These are phyloP conservation scores for Aureobasidium sp. DNA, from an alignment of 2,329 filamentous ascomycete genomes.

Conservation along the genomic window DNA sequence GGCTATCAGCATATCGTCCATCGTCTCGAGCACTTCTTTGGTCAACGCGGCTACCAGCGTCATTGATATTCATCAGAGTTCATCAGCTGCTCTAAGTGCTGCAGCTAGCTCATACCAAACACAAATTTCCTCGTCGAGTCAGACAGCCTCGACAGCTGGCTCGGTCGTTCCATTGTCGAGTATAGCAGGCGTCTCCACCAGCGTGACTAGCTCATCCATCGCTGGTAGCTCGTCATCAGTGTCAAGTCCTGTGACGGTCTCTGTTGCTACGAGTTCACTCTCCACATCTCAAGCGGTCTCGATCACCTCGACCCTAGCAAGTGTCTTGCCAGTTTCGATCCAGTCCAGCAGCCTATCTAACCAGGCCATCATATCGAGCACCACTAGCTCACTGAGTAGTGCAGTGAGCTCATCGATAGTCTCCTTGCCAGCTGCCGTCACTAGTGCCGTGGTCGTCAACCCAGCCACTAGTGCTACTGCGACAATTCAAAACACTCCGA, in stretches of 20 bases:
- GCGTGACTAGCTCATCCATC: not conserved
- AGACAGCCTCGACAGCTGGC: not conserved
- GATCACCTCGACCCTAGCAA: not conserved
- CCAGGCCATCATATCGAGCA: not conserved
- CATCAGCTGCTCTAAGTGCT: not conserved
- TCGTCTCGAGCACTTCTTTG: not conserved
- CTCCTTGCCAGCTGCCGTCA: not conserved
- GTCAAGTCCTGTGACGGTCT: not conserved
- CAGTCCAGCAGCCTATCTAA: not conserved
- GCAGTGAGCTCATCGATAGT: not conserved
- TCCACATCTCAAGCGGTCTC: not conserved
- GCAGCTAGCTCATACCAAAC: not conserved
- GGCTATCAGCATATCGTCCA: not conserved
- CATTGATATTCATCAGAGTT: not conserved
- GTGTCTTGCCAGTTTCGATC: not conserved
- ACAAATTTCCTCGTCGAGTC: not conserved
- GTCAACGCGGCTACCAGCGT: not conserved
- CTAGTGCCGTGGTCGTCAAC: not conserved
- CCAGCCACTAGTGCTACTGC: not conserved
- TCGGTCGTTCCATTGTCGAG: not conserved
- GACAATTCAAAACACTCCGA: not conserved
- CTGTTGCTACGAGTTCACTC: not conserved
- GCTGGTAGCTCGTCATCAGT: not conserved
- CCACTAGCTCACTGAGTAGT: not conserved
- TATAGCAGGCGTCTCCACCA: not conserved